These are phyloP conservation scores for Pistacia vera DNA, from an alignment of 345 rosid genomes.

Conservation along the genomic window DNA sequence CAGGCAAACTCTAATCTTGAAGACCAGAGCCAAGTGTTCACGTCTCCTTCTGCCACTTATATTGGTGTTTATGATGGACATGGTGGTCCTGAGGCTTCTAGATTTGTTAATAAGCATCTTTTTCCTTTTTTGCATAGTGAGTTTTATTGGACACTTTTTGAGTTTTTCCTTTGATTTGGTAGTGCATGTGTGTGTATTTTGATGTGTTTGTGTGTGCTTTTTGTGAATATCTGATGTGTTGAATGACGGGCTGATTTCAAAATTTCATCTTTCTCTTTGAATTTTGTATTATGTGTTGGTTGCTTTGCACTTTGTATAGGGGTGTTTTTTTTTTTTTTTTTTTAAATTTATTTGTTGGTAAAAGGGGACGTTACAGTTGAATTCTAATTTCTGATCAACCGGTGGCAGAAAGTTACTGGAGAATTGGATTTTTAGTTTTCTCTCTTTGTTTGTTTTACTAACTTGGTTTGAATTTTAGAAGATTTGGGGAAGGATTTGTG, in stretches of 20 bases:
- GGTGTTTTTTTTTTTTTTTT: not conserved
- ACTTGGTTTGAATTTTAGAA: not conserved
- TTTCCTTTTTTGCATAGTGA: slow-evolving; percentile 81
- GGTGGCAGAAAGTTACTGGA: not conserved
- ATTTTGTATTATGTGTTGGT: not conserved
- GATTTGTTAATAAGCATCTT: slow-evolving; percentile 84
- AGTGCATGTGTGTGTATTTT: not conserved
- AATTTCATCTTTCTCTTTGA: not conserved
- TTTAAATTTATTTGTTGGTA: not conserved
- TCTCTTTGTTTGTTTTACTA: not conserved
- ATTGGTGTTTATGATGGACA: slow-evolving; percentile 96
- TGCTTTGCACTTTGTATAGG: not conserved
- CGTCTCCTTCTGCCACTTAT: slow-evolving; percentile 74
- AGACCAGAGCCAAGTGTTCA: slow-evolving; percentile 89
- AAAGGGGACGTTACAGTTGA: not conserved
- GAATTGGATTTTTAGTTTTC: not conserved
- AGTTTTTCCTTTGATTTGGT: not conserved
- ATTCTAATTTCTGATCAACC: not conserved
- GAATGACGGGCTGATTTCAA: slow-evolving; percentile 5
- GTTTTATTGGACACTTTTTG: slow-evolving; percentile 1
- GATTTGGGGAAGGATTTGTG: not conserved
- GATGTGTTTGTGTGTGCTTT: not conserved
- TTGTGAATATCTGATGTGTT: not conserved
- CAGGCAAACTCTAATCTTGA: slow-evolving; percentile 85
- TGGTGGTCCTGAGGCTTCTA: slow-evolving; percentile 96